A percentile compares a stretch with the other conserved stretches of the same genome.
Conservation (phyloP, 1,284 basidiomycete genomes). For the Mycosarcoma maydis region DNA sequence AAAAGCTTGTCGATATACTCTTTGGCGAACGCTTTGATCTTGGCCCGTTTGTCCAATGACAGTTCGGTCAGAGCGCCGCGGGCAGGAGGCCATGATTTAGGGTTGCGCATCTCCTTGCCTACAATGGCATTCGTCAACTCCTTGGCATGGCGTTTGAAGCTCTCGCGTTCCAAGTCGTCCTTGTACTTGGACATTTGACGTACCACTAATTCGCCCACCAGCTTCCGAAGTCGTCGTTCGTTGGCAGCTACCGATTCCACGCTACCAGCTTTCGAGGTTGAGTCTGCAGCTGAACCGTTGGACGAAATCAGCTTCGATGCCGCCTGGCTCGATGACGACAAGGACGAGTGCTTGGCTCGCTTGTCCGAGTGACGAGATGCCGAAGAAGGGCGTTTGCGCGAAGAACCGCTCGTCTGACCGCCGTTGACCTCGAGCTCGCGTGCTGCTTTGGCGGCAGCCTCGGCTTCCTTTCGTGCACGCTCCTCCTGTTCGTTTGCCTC, state of each 20-base stretch:
- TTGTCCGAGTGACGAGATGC: constrained; percentile 39
- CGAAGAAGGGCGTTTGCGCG: constrained; percentile 35
- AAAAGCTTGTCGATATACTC: constrained; percentile 72
- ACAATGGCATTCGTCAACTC: constrained; percentile 85
- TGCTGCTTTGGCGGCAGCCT: constrained; percentile 35
- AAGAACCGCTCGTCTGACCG: constrained; percentile 8
- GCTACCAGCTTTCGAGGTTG: constrained; percentile 3
- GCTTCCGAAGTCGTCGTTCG: constrained; percentile 73
- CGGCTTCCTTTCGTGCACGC: constrained; percentile 43
- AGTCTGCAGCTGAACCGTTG: constrained; percentile 1
- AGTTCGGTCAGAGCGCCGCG: constrained; percentile 69
- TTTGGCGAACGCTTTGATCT: constrained; percentile 93
- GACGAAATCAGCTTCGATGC: constrained; percentile 1
- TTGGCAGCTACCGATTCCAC: constrained; percentile 19
- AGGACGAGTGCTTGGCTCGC: constrained; percentile 34
- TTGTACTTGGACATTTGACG: constrained; percentile 89
- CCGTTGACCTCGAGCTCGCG: constrained; percentile 31
- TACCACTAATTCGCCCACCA: constrained; percentile 89
- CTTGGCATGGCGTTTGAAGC: constrained; percentile 94
- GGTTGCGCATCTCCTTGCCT: constrained; percentile 87
- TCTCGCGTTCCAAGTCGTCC: constrained; percentile 80
- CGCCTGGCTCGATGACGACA: constrained; percentile 8
- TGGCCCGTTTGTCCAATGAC: constrained; percentile 83
- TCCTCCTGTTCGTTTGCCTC: constrained; percentile 60
- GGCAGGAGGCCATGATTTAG: constrained; percentile 71